Base-by-base conservation (phyloP, 2,329 filamentous ascomycete species). In the Knufia fluminis region DNA sequence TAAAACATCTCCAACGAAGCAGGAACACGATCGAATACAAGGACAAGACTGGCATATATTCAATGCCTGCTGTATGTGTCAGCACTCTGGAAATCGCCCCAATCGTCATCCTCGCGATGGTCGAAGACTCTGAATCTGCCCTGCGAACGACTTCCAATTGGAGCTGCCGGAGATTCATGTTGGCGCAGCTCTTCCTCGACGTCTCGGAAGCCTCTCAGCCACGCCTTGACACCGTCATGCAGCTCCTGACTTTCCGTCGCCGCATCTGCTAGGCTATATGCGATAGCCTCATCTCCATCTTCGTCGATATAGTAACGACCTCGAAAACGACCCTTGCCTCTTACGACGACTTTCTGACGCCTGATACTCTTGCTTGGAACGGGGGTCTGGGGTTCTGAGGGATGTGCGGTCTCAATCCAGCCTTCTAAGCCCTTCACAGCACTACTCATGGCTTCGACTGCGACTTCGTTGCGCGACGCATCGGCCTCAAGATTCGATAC, bases 161-260 rank as follows among this genome's bases (percentile, higher is more conserved):
- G 26, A 20, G 24, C 22, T 17, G 16, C 46, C 24, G 33, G 35
- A 22, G 14, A 32, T 14, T 45, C 48, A 16, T 22, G 20, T 12
- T 38, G 38, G 14, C 40, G 41, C 54, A 68, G 64, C 23, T 61
- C 67, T 52, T 70, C 67, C 52, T 70, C 66, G 12, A 67, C 60
- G 54, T 71, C 68, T 36, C 61, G 64, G 63, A 68, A 70, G 8
- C 67, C 68, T 19, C 67, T 61, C 60, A 70, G 64, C 68, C 68
- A 71, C 16, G 66, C 66, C 19, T 55, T 62, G 12, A 71, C 61
- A 3, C 68, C 68, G 16, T 71, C 67, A 26, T 56, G 54, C n/a
- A 60, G 33, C 20, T 53, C 51, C 32, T 49, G 50, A n/a, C 38
- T 51, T 33, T 59, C 57, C 19, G 26, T 22, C 14, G 50, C 23